Base-by-base conservation (phyloP, 2,329 filamentous ascomycete species). In the Rasamsonia emersonii region DNA sequence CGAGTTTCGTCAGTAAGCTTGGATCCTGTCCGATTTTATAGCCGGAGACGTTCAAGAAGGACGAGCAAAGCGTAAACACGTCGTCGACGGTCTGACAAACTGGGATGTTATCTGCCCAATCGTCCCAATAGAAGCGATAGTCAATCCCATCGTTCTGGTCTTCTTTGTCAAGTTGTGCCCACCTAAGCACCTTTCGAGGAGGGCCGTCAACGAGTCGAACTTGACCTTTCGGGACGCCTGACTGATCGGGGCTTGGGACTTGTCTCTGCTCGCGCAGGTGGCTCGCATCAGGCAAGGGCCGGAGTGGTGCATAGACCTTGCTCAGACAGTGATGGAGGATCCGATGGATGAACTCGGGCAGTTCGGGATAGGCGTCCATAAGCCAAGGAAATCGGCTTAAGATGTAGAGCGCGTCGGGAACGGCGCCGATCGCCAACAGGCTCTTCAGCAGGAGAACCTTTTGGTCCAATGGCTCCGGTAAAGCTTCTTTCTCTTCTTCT, bases 71-170 rank as follows among this genome's bases (percentile, higher is more conserved):
- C 2, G 80, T 78, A 56, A 96, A 91, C 9, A 98, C 72, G 51
- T 98, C 91, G 40, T 95, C 86, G 4, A 94, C 77, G 2, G 70
- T 82, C 54, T 93, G 88, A 51, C 91, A 98, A 13, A 94, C 65
- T 1, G 91, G 93, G 27, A 98, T 71, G 42, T 91, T 93, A 58
- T 96, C 89, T 2, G 79, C 72, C 91, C 91, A 98, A 46, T 96
- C 91, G 37, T 94, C 86, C 79, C 91, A 95, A 58, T 98, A 98
- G 54, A 93, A 96, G 19, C 82, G 77, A 55, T 95, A 96, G 32
- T 82, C 70, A 9, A 67, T 75, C 13, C 79, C 79, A 44, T 86
- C 84, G 33, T 78, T 79, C 16, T 76, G 77, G 49, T 91, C 84
- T 41, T 71, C 71, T 44, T 76, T 79, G 46, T 94, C 88, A 4